Conservation (phyloP, 345 rosid genomes). For the Cardiospermum halicacabum region DNA sequence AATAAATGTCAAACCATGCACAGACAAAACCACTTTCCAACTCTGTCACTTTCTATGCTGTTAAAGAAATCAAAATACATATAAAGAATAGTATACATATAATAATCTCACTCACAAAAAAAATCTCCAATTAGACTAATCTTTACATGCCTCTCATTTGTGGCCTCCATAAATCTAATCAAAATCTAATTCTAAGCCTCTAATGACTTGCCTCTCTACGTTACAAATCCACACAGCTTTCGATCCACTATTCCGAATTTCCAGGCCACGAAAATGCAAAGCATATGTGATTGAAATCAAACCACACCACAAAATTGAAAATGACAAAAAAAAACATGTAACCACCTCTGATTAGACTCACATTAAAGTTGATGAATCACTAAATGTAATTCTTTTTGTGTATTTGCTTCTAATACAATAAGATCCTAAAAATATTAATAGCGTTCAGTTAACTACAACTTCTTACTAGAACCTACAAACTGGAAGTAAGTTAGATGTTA, state of each 20-base stretch:
- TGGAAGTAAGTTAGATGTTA: no score
- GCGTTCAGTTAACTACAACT: no score
- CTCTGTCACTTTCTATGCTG: not conserved
- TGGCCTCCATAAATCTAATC: slow-evolving; percentile 22
- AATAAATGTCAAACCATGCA: slow-evolving; percentile 22
- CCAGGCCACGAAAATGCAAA: slow-evolving; percentile 11
- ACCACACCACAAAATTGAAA: not conserved
- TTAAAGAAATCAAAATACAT: not conserved
- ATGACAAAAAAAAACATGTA: not conserved
- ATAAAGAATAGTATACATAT: not conserved
- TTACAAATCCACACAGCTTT: not conserved
- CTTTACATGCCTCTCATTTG: not conserved
- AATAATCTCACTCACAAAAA: slow-evolving; percentile 28
- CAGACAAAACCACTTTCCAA: slow-evolving; percentile 16
- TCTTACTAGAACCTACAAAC: no score
- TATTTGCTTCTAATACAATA: no score
- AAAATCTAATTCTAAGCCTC: slow-evolving; percentile 17
- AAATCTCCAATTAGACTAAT: not conserved
- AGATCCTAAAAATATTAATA: no score
- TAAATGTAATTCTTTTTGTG: no score
- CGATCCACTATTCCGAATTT: slow-evolving; percentile 5
- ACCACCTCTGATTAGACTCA: not conserved
- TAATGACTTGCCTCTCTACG: not conserved
- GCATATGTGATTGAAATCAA: not conserved
- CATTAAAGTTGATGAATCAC: not conserved